Evolutionary conservation across 176 grass and related monocot genomes (phyloP).

Genomic region (Carex littledalei): DNA sequence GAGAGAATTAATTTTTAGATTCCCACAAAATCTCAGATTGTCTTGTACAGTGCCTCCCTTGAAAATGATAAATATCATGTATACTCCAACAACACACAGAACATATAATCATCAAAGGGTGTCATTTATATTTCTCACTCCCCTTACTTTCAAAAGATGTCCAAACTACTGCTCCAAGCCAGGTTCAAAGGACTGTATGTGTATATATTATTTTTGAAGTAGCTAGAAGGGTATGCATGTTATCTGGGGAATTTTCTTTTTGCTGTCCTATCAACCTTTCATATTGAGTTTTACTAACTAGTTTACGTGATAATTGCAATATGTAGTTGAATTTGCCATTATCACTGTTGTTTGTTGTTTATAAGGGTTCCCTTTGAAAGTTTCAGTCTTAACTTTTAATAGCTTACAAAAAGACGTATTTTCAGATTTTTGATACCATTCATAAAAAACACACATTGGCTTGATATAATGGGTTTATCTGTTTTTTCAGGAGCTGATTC

Average conservation of each 20-base stretch:
- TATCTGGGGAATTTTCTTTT: not conserved
- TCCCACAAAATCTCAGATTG: not conserved
- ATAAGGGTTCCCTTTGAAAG: not conserved
- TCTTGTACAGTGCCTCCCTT: not conserved
- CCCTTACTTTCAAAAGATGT: not conserved
- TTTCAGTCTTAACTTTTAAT: not conserved
- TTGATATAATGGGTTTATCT: slow-evolving; percentile 20
- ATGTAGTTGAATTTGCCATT: not conserved
- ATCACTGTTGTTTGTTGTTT: not conserved
- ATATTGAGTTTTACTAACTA: not conserved
- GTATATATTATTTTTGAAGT: not conserved
- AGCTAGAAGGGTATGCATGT: not conserved
- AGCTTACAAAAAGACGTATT: not conserved
- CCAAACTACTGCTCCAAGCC: not conserved
- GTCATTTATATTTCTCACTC: not conserved
- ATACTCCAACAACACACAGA: not conserved
- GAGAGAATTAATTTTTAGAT: not conserved
- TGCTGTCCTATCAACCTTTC: not conserved
- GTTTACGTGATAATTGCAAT: not conserved
- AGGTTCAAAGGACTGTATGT: not conserved
- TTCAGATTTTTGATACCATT: slow-evolving; percentile 1
- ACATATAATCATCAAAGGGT: not conserved
- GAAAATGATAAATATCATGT: not conserved
- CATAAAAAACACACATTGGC: not conserved
- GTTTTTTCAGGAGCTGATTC: slow-evolving; percentile 70